phyloP scores from a whole-genome alignment of 1,284 basidiomycete genomes.

The Ustilago tritici region DNA sequence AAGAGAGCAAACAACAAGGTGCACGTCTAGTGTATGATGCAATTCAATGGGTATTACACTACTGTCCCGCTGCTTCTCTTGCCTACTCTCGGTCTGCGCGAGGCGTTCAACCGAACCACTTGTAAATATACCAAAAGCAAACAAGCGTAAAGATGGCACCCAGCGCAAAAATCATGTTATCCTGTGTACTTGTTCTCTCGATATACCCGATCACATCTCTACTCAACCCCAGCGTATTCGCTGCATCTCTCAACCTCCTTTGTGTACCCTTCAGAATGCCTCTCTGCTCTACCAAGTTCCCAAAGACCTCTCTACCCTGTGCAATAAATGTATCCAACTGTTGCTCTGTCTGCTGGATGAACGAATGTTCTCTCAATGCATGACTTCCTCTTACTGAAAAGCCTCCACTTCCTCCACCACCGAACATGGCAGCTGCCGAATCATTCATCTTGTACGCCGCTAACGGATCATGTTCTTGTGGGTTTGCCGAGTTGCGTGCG shows the following conservation, averaged over 20 bases:
- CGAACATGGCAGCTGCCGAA: constrained; percentile 64
- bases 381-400: constrained; percentile 60
- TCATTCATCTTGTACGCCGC: constrained; percentile 66
- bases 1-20: background rate
- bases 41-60: constrained; percentile 2
- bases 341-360: constrained; percentile 66
- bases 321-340: constrained; percentile 68
- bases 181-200: constrained; percentile 67
- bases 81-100: no score
- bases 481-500: constrained; percentile 41
- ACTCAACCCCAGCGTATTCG: constrained; percentile 66
- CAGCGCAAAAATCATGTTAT: constrained; percentile 65
- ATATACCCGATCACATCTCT: constrained; percentile 68
- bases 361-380: constrained; percentile 67
- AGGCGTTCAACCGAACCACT: constrained; percentile 56
- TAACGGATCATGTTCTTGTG: constrained; percentile 50
- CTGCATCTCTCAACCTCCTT: constrained; percentile 61
- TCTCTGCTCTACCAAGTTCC: constrained; percentile 68
- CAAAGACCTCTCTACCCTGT: constrained; percentile 66
- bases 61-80: background rate
- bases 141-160: constrained; percentile 66
- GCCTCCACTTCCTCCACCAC: constrained; percentile 11
- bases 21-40: background rate
- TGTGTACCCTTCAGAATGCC: constrained; percentile 67
- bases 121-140: constrained; percentile 67